Base-by-base conservation (phyloP, 2,329 filamentous ascomycete genomes). In the Aspergillus sp. region DNA sequence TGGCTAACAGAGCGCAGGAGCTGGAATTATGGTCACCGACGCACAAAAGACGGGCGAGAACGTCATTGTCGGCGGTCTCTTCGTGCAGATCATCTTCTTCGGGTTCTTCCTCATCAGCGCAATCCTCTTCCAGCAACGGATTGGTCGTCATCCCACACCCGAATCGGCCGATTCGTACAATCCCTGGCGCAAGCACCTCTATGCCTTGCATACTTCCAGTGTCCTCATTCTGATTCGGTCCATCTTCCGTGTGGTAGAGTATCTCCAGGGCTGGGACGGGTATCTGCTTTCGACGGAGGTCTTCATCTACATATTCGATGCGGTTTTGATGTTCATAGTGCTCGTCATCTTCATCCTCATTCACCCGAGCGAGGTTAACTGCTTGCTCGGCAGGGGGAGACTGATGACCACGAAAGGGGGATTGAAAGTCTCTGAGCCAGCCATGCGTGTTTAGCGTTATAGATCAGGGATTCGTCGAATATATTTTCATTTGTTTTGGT, bases 161-260 rank as follows among this genome's bases (percentile, higher is more conserved):
- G 55, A 48, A 5, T 60, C 64, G 1, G 51, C 52, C 1, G 52
- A 52, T 1, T 49, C 69, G 20, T 47, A 54, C 11, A 49, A 47
- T 1, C 48, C 60, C 22, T 77, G 75, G 74, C 63, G 63, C 44
- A 64, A 55, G 22, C 62, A 75, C 36, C 59, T 77, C 32, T 69
- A 66, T 46, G 67, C 62, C 2, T 38, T 65, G 38, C 53, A 64
- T 38, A 45, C 50, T 5, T 58, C 60, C 9, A 64, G 61, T 35
- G 43, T 58, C 8, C 52, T 68, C 41, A 61, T 66, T 45, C 50
- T 69, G 19, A 52, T 69, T n/a, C 60, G 66, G 45, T 64, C 60
- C 2, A 41, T 68, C 22, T 63, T 67, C 53, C 61, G 65, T 33
- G 59, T 67, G 3, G 57, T 62, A 4, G 66, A 70, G 51, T 68